Conservation (phyloP, 371 early-diverging fungal species). For the Apophysomyces ossiformis region DNA sequence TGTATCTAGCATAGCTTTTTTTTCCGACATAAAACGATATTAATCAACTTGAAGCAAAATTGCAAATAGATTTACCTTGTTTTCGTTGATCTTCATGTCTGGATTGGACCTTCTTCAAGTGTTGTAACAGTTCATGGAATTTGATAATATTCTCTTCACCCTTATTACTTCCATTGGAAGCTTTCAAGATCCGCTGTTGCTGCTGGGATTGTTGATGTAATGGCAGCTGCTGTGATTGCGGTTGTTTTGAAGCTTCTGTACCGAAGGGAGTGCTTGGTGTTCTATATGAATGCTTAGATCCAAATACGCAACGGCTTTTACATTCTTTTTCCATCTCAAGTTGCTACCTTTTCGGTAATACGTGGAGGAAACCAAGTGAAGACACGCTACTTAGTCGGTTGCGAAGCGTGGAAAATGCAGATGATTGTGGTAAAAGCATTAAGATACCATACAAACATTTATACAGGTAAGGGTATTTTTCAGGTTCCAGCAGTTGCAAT, state of each 20-base stretch:
- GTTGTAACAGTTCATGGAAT: slow-evolving; percentile 57
- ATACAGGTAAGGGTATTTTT: slow-evolving; percentile 79
- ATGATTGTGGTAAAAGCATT: slow-evolving; percentile 92
- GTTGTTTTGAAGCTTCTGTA: not conserved
- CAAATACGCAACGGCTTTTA: not conserved
- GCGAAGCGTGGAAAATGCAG: slow-evolving; percentile 89
- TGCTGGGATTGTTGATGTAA: slow-evolving; percentile 10
- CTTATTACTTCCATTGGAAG: slow-evolving; percentile 7
- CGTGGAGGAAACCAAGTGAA: slow-evolving; percentile 62
- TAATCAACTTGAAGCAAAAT: not conserved
- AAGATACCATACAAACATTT: slow-evolving; percentile 90
- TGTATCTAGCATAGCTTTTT: not conserved
- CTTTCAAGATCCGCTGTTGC: slow-evolving; percentile 12
- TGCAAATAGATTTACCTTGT: slow-evolving; percentile 24
- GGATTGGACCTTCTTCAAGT: slow-evolving; percentile 61
- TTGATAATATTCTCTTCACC: slow-evolving; percentile 29
- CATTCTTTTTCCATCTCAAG: not conserved
- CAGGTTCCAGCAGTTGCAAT: slow-evolving; percentile 88
- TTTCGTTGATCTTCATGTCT: slow-evolving; percentile 59
- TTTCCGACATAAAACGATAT: too few relatives aligned
- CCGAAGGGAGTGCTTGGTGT: not conserved
- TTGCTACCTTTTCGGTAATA: slow-evolving; percentile 56
- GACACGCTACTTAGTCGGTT: slow-evolving; percentile 83
- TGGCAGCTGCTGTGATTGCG: not conserved
- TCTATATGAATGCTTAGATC: not conserved